These are phyloP conservation scores for Talaromyces islandicus DNA, from an alignment of 2,329 filamentous ascomycete genomes.

Conservation along the genomic window DNA sequence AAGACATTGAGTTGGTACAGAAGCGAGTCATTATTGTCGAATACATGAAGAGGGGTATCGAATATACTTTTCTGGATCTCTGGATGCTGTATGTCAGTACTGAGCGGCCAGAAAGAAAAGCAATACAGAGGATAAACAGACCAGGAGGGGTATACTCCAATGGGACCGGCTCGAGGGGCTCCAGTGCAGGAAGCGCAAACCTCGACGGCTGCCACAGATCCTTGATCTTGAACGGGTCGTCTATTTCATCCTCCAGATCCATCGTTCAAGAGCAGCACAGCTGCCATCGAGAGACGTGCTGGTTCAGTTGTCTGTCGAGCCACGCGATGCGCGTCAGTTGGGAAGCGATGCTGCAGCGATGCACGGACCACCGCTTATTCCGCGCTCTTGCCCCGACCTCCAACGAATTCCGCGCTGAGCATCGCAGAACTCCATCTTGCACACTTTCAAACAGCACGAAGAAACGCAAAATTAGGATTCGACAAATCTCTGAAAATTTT, in stretches of 20 bases:
- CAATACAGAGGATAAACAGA: neutral
- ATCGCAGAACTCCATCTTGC: neutral
- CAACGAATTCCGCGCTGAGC: neutral
- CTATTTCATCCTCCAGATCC: conserved; percentile 12
- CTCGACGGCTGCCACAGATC: conserved; percentile 32
- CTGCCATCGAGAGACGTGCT: neutral
- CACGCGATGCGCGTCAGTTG: conserved; percentile 1
- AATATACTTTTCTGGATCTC: conserved; percentile 22
- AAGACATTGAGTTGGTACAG: conserved; percentile 29
- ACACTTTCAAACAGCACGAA: neutral
- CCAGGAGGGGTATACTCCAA: conserved; percentile 21
- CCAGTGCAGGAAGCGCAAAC: conserved; percentile 31
- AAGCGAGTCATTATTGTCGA: conserved; percentile 20
- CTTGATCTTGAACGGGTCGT: conserved; percentile 30
- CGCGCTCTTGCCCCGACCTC: conserved; percentile 12
- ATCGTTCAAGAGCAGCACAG: conserved; percentile 5
- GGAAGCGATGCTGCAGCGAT: neutral
- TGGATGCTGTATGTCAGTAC: conserved; percentile 7
- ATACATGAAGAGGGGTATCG: conserved; percentile 15
- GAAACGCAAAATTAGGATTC: neutral
- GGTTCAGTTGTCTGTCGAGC: neutral
- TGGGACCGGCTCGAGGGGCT: conserved; percentile 28
- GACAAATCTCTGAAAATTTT: neutral
- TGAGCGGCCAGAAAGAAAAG: neutral
- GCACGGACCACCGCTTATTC: conserved; percentile 26